These are phyloP conservation scores for Lanmaoa pseudosensibilis DNA, from an alignment of 768 basidiomycete genomes.

Conservation along the genomic window DNA sequence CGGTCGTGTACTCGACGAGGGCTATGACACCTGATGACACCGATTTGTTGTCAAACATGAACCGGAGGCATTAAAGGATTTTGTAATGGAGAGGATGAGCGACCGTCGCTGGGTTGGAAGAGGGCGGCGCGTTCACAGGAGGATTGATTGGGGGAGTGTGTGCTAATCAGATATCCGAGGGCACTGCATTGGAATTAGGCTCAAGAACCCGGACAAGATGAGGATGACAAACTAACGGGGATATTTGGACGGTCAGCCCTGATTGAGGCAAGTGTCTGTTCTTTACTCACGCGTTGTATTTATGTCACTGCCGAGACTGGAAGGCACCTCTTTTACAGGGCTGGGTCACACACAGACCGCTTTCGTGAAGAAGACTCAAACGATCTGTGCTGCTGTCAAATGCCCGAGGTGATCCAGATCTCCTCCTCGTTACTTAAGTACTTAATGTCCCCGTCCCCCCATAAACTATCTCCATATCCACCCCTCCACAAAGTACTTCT, in stretches of 20 bases:
- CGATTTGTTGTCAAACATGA: constrained; percentile 1
- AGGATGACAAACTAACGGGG: constrained; percentile 19
- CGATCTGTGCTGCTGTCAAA: constrained; percentile 33
- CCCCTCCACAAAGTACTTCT: constrained; percentile 45
- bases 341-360: constrained; percentile 35
- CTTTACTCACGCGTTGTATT: constrained; percentile 37
- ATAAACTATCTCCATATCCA: constrained; percentile 47
- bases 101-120: constrained; percentile 31
- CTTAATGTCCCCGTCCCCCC: constrained; percentile 56
- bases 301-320: constrained; percentile 38
- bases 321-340: constrained; percentile 33
- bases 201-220: constrained; percentile 27
- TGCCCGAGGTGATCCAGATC: constrained; percentile 50
- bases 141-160: constrained; percentile 22
- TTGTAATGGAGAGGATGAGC: constrained; percentile 5
- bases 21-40: constrained; percentile 2
- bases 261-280: constrained; percentile 28
- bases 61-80: constrained; percentile 10
- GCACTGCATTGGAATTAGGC: constrained; percentile 39
- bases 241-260: constrained; percentile 18
- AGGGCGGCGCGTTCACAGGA: constrained; percentile 20
- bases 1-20: not conserved
- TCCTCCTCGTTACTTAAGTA: constrained; percentile 41
- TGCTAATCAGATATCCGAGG: constrained; percentile 39
- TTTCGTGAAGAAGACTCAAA: constrained; percentile 35